These are phyloP conservation scores for Aspergillus versicolor DNA, from an alignment of 2,329 filamentous ascomycete genomes.

Conservation along the genomic window DNA sequence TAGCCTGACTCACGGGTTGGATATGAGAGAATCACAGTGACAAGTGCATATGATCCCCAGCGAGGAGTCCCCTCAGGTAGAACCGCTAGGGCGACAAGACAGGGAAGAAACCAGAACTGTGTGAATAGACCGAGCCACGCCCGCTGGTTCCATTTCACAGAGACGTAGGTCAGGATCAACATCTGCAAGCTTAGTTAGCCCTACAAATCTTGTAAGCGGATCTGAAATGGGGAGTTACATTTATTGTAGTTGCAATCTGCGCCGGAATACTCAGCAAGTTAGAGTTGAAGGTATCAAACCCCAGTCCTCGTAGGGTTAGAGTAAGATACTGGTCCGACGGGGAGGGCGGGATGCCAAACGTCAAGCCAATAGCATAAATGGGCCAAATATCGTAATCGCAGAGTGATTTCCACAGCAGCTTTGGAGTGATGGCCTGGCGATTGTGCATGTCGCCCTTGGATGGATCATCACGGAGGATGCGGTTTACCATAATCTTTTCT, in stretches of 20 bases:
- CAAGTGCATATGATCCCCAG: slow-evolving; percentile 52
- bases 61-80: slow-evolving; percentile 42
- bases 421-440: slow-evolving; percentile 35
- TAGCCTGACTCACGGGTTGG: neutral
- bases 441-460: slow-evolving; percentile 37
- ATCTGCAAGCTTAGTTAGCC: neutral
- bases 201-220: rapidly evolving
- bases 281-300: slow-evolving; percentile 49
- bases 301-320: slow-evolving; percentile 47
- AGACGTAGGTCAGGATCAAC: neutral
- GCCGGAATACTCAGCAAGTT: slow-evolving; percentile 62
- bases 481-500: slow-evolving; percentile 49
- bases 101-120: slow-evolving; percentile 51
- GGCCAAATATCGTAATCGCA: slow-evolving; percentile 48
- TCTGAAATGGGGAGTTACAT: slow-evolving; percentile 42
- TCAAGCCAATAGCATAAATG: slow-evolving; percentile 51
- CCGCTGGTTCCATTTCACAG: slow-evolving; percentile 48
- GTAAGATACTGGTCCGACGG: slow-evolving; percentile 11
- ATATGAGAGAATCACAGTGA: slow-evolving; percentile 44
- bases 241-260: slow-evolving; percentile 53
- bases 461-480: slow-evolving; percentile 47
- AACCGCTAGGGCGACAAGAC: slow-evolving; percentile 48
- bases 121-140: slow-evolving; percentile 51
- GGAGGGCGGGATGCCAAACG: slow-evolving; percentile 56
- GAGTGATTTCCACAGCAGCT: slow-evolving; percentile 46